Evolutionary conservation across 805 yeast genomes (phyloP), one percentile per base, ranked within the genome.

Genomic region (Saccharomycopsis synnaedendra): DNA sequence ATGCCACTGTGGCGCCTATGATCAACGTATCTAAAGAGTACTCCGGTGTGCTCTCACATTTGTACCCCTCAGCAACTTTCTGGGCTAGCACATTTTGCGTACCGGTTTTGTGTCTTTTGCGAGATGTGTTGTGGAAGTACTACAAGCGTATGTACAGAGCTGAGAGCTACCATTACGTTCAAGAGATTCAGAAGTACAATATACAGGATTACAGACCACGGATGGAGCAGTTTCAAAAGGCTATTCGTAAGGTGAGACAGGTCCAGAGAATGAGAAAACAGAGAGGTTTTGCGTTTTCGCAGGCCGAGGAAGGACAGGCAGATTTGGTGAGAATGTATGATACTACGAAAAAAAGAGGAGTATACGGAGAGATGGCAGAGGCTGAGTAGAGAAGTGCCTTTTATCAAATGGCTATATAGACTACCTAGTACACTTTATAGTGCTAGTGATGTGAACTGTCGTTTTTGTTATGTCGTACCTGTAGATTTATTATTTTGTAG

Each of bases 251-350:
- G 61, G 97, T 93, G 29, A 82, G 99, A 65, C 99, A 94, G 65
- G 97, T 93, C 37, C 96, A 90, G 64, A 76, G 99, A 64, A 90
- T 93, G 85, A 85, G 94, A 62, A 93, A 93, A 60, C 98, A 93
- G 66, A 80, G 97, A 66, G 99, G 99, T 4, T 93, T 86, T 71
- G 99, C 99, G 1, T 93, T 93, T 59, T 88, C 97, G 5, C 97
- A 93, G 64, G 88, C 85, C 42, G 96, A 87, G 54, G 96, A 85
- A 61, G 95, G 95, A 36, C 96, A 89, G 66, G 96, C 88, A 55
- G 80, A 81, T 60, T 76, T 93, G 52, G 82, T 93, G 43, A 76
- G 97, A 58, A 86, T 94, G 70, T 93, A 93, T 59, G 98, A 93
- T 64, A 90, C 97, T 3, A 90, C 97, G 0, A 82, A 83, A 64